Evolutionary conservation across 2,329 filamentous ascomycete genomes (phyloP), one percentile per base, ranked within the genome.

Genomic region (Tricladium varicosporioides): DNA sequence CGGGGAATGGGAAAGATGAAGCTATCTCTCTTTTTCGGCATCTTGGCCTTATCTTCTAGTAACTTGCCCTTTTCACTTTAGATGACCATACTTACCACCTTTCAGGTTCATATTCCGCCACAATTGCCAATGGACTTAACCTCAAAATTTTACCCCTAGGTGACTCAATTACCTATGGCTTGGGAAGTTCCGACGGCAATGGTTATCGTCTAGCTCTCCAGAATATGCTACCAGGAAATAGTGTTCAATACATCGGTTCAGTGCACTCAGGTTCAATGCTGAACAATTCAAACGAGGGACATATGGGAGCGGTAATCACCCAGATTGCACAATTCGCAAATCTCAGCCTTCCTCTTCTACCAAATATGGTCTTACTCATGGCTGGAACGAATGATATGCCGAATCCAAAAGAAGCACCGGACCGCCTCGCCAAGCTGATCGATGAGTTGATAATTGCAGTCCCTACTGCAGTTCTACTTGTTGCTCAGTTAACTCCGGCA

Each of bases 381-480:
- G 46, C 46, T 18, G 46, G 46, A 27, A 48, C 46, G 27, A 48
- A 48, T 48, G 27, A 48, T 48, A 61, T 70, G 53, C 57, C 62
- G 48, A 49, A 58, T 9, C 65, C 65, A 18, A 5, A 14, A 5
- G 58, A 66, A 36, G 72, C 71, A 7, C 69, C 71, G 7, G 57
- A 62, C 19, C 65, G 68, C 14, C 59, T 74, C 5, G 65, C 63
- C 4, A 53, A 32, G 7, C 51, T 73, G 42, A 61, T 73, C 13
- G 70, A 72, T 56, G 56, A 66, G 14, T 57, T 74, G 7, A 32
- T 72, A 11, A 51, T 55, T 4, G 51, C 48, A 13, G 67, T 64
- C 46, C 70, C 71, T 0, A 68, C 71, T 54, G 65, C 70, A 9
- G 67, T 66, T 3, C 58, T 74, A 5, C 55, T 74, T 10, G 70